phyloP scores from a whole-genome alignment of 2,329 filamentous ascomycete genomes.

The Blastomyces gilchristii region DNA sequence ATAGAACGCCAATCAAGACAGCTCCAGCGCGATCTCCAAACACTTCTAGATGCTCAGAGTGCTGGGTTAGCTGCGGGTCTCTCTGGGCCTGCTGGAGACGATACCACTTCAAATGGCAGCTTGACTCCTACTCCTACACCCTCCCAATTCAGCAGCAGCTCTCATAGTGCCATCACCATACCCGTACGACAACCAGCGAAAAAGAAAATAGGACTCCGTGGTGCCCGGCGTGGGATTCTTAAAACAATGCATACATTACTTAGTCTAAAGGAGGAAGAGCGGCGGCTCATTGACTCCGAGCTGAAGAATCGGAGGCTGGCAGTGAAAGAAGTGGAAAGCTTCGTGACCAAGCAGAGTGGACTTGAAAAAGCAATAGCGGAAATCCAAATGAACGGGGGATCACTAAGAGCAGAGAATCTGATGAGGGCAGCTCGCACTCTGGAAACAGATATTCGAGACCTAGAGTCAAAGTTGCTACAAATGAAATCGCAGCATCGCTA shows the following conservation, averaged over 20 bases:
- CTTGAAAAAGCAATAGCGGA: constrained; percentile 42
- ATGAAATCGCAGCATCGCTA: constrained; percentile 46
- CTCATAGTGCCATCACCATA: constrained; percentile 28
- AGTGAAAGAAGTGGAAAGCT: constrained; percentile 42
- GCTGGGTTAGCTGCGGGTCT: constrained; percentile 46
- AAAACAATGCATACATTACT: constrained; percentile 48
- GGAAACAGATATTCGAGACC: constrained; percentile 46
- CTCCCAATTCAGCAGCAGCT: constrained; percentile 15
- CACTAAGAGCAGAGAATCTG: constrained; percentile 36
- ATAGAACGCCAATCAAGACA: constrained; percentile 44
- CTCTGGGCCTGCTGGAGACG: constrained; percentile 31
- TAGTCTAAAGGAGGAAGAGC: constrained; percentile 47
- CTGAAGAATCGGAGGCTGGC: constrained; percentile 37
- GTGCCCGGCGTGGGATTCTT: constrained; percentile 47
- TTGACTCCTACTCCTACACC: constrained; percentile 26
- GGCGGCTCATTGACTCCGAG: constrained; percentile 40
- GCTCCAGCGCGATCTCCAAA: constrained; percentile 49
- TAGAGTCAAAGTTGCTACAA: constrained; percentile 46
- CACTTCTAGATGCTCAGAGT: constrained; percentile 51
- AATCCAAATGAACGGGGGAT: constrained; percentile 40
- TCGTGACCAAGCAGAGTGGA: constrained; percentile 41
- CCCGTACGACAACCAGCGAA: constrained; percentile 30
- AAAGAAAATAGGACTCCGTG: constrained; percentile 43
- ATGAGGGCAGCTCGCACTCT: constrained; percentile 43
- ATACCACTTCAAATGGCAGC: constrained; percentile 39